Evolutionary conservation across 139 green algal species (phyloP), one percentile per base, ranked within the genome.

Genomic region (Chlorella sp.): DNA sequence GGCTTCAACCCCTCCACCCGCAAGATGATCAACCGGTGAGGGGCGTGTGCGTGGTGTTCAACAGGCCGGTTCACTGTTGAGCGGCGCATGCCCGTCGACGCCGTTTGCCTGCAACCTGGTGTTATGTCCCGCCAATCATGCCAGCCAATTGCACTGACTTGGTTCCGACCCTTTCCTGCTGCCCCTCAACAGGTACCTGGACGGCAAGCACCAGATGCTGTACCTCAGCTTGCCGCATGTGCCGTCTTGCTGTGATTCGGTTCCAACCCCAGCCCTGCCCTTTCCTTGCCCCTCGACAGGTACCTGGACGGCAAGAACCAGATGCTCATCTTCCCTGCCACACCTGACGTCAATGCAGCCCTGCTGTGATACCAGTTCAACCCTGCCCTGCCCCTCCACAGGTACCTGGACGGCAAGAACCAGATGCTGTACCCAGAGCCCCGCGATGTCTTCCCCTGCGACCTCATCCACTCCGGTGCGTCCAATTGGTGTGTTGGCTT

Each of bases 1-100:
- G 96, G 95, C 82, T 98, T 98, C 94, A 99, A 99, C 90, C 92
- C 94, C 87, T 95, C 88, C 76, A 99, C 96, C 46, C 95, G 91
- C 41, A 91, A 91, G 54, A 92, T 99, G 88, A 95, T 99, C 70
- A 98, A 98, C 92, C 92, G 84, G 90, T 89, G 41, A 41, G 73
- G 19, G 46, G 26, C 28, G 11, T 24, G 26, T 68, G 67, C 74
- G n/a, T n/a, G n/a, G n/a, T n/a, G n/a, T n/a, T n/a, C n/a, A n/a
- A n/a, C n/a, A n/a, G n/a, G n/a, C n/a, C n/a, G n/a, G n/a, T n/a
- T n/a, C n/a, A n/a, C n/a, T n/a, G n/a, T n/a, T n/a, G n/a, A n/a
- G n/a, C n/a, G n/a, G n/a, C n/a, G n/a, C n/a, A n/a, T n/a, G n/a
- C n/a, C n/a, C n/a, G n/a, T n/a, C n/a, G n/a, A n/a, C n/a, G n/a